Conservation (phyloP, 768 basidiomycete genomes). For the Boletus vinaceobasis region DNA sequence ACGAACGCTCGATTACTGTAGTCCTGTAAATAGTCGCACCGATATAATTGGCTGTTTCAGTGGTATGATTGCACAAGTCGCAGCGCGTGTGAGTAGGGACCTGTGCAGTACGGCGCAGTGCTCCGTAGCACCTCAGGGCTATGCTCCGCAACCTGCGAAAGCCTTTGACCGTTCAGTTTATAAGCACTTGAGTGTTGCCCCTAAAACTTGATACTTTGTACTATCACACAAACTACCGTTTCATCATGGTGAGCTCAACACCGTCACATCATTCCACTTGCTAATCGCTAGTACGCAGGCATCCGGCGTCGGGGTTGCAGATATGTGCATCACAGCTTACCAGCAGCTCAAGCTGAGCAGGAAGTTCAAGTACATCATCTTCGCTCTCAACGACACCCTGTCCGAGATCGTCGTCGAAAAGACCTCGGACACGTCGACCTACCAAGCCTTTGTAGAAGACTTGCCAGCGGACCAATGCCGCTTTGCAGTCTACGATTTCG, state of each 20-base stretch:
- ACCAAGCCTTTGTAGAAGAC: slow-evolving; percentile 70
- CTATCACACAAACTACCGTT: neutral
- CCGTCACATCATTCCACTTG: neutral
- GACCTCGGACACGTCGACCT: slow-evolving; percentile 46
- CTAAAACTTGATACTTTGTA: slow-evolving; percentile 1
- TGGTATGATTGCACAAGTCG: neutral
- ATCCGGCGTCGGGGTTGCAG: slow-evolving; percentile 46
- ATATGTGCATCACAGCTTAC: slow-evolving; percentile 42
- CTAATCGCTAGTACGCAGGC: slow-evolving; percentile 14
- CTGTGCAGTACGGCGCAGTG: slow-evolving; percentile 15
- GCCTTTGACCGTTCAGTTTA: slow-evolving; percentile 5
- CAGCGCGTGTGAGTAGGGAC: neutral
- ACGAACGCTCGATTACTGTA: neutral
- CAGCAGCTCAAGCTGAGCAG: slow-evolving; percentile 30
- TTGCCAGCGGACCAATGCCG: slow-evolving; percentile 74
- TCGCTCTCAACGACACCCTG: slow-evolving; percentile 53
- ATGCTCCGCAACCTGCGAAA: neutral
- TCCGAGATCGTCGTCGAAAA: slow-evolving; percentile 81
- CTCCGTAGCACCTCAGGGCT: neutral
- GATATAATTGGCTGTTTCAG: neutral
- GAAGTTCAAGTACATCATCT: slow-evolving; percentile 83
- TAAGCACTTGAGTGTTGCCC: slow-evolving; percentile 9
- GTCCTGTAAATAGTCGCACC: slow-evolving; percentile 6
- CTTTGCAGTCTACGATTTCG: slow-evolving; percentile 94
- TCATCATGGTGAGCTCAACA: slow-evolving; percentile 25